A percentile compares a stretch with the other conserved stretches of the same genome.
These are phyloP conservation scores for Hypholoma sublateritium DNA, from an alignment of 768 basidiomycete species.

Conservation along the genomic window DNA sequence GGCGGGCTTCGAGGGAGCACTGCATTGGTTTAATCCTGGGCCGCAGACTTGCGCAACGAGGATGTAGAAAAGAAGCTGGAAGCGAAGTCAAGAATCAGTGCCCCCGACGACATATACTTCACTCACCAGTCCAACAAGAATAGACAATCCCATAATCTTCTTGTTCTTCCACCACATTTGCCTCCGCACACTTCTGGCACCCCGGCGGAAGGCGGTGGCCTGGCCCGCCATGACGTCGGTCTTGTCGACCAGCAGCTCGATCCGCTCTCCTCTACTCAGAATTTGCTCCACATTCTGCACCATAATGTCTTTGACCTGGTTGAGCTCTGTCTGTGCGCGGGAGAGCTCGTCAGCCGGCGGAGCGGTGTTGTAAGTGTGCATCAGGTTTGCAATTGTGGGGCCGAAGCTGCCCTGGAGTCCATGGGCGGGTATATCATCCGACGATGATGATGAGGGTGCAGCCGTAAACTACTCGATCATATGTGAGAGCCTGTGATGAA, in stretches of 20 bases:
- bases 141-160: conserved; percentile 64
- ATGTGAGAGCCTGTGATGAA: conserved; percentile 1
- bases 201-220: conserved; percentile 89
- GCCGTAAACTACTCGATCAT: conserved; percentile 48
- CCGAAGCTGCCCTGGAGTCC: conserved; percentile 73
- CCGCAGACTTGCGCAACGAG: conserved; percentile 91
- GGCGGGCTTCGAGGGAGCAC: conserved; percentile 27
- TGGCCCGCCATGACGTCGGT: conserved; percentile 95
- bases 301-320: conserved; percentile 95
- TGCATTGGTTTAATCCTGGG: conserved; percentile 57
- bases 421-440: conserved; percentile 54
- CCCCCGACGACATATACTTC: not conserved
- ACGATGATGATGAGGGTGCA: conserved; percentile 64
- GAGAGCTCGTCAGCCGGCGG: conserved; percentile 88
- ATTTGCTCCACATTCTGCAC: conserved; percentile 98
- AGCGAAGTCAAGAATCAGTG: not conserved
- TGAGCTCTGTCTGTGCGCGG: conserved; percentile 86
- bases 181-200: conserved; percentile 77
- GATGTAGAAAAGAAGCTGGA: conserved; percentile 75
- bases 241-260: conserved; percentile 95
- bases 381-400: conserved; percentile 66
- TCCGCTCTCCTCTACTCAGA: conserved; percentile 89
- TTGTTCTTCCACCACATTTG: conserved; percentile 91
- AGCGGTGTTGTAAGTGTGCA: conserved; percentile 86
- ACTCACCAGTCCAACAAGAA: conserved; percentile 71